Base-by-base conservation (phyloP, 2,329 filamentous ascomycete genomes). In the Gliomastix tumulicola region DNA sequence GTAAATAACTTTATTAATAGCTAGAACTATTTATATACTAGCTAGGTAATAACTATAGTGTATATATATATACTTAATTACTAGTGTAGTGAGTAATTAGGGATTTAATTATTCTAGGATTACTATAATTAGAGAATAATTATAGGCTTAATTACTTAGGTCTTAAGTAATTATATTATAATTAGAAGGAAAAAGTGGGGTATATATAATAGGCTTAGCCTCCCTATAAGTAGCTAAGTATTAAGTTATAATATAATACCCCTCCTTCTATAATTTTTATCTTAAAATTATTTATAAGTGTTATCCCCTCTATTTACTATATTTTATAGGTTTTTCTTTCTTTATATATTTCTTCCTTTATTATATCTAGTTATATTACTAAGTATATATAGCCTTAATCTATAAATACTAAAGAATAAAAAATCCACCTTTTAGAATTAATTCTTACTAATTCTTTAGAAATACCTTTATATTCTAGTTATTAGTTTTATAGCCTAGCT, bases 191-290 rank as follows among this genome's bases (percentile, higher is more conserved):
- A n/a, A 9, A 25, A 9, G 9, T 25, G n/a, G n/a, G n/a, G 22
- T 25, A 25, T 9, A 9, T 25, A 25, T 25, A 25, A n/a, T 25
- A 25, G n/a, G 22, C 22, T 25, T 25, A 25, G 22, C 9, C n/a
- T 9, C n/a, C n/a, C 22, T 25, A n/a, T 25, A 25, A 25, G 22
- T 25, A 25, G n/a, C 22, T 17, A 33, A 16, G 21, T 9, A 10
- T 1, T 2, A 36, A 30, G 6, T 38, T 31, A 22, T 18, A 8
- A 15, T 27, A 15, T 40, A 36, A 16, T 36, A 27, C 32, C 30
- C 18, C 10, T 36, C 32, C 19, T 30, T 21, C 6, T 34, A 38
- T 13, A 38, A 38, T 2, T 16, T n/a, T n/a, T n/a, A n/a, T 23
- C 17, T 21, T 15, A 6, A 20, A 33, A 17, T 32, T 37, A 25